These are phyloP conservation scores for Mycena galericulata DNA, from an alignment of 768 basidiomycete genomes.

Conservation along the genomic window DNA sequence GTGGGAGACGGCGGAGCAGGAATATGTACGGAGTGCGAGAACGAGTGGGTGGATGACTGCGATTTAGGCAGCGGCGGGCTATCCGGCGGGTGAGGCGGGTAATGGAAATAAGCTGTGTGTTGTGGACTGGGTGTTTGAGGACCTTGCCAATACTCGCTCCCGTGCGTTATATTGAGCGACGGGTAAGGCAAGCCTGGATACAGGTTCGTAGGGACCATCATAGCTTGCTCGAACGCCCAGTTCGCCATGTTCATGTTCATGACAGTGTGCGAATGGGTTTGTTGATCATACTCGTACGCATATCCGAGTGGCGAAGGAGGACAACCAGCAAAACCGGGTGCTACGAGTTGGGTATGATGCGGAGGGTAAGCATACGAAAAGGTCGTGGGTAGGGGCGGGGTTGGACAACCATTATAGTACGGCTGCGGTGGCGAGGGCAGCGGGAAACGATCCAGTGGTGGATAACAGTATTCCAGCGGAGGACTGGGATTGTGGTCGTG, in stretches of 20 bases:
- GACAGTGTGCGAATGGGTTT: conserved; percentile 9
- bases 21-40: conserved; percentile 8
- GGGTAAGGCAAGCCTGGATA: conserved; percentile 25
- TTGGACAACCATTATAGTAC: conserved; percentile 24
- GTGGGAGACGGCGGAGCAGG: conserved; percentile 11
- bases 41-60: conserved; percentile 17
- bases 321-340: conserved; percentile 14
- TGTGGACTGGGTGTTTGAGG: conserved; percentile 20
- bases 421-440: conserved; percentile 8
- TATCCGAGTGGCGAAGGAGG: conserved; percentile 28
- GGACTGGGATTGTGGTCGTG: conserved; percentile 12
- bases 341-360: conserved; percentile 2
- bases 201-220: conserved; percentile 34
- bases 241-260: conserved; percentile 32
- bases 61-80: conserved; percentile 23
- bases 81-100: conserved; percentile 30
- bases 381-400: conserved; percentile 16
- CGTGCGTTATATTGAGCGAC: background rate
- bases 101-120: conserved; percentile 27
- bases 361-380: conserved; percentile 27
- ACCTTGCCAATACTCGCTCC: conserved; percentile 33
- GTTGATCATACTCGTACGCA: conserved; percentile 36
- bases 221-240: conserved; percentile 45
- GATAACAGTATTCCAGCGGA: conserved; percentile 24
- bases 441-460: conserved; percentile 21